These are phyloP conservation scores for Fusarium foetens DNA, from an alignment of 2,329 filamentous ascomycete species.

Conservation along the genomic window DNA sequence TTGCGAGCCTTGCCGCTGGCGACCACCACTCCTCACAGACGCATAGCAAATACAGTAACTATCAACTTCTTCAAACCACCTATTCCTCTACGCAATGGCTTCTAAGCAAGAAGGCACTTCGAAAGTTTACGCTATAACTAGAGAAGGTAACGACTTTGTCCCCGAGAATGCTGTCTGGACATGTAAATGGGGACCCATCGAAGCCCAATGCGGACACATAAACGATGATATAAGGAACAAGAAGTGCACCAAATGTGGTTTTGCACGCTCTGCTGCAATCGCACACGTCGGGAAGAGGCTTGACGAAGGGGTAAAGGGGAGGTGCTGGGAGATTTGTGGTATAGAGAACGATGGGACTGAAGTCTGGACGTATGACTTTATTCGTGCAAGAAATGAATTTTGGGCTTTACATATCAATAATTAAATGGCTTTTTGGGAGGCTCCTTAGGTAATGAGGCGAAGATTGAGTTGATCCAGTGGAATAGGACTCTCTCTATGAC, in stretches of 20 bases:
- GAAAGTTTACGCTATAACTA: accelerated
- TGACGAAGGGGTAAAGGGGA: not conserved
- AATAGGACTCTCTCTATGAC: not conserved
- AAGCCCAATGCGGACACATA: accelerated
- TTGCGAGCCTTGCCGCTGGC: not conserved
- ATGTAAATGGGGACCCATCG: not conserved
- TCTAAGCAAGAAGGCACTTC: too few species aligned
- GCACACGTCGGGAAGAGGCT: not conserved
- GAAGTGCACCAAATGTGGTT: accelerated
- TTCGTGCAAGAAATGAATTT: accelerated
- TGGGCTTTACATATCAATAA: not conserved
- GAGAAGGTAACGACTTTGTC: not conserved
- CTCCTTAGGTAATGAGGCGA: accelerated
- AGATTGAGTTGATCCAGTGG: not conserved
- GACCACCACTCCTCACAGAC: too few species aligned
- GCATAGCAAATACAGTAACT: not conserved
- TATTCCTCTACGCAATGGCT: accelerated
- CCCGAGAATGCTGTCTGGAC: not conserved
- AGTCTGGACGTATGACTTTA: not conserved
- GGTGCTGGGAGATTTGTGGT: not conserved
- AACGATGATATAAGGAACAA: not conserved
- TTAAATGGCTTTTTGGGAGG: too few species aligned
- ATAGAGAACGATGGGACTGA: not conserved
- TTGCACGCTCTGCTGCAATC: not conserved
- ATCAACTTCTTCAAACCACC: not conserved